A percentile compares a stretch with the other conserved stretches of the same genome.
phyloP scores from a whole-genome alignment of 805 yeast genomes.

The Hanseniaspora taiwanica region DNA sequence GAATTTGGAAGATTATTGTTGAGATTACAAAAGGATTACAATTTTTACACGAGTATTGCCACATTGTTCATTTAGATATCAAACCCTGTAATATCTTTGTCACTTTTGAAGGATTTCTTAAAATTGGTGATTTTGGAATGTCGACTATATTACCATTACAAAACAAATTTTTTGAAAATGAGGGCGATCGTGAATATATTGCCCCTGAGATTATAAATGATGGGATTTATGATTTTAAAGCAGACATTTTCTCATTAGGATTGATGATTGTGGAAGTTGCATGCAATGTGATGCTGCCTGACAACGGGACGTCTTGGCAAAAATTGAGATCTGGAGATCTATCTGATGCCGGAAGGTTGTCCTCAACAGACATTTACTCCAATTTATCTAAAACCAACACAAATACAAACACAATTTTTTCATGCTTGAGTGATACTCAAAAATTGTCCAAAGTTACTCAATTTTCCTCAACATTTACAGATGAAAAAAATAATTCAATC shows the following conservation, averaged over 20 bases:
- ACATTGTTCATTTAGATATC: conserved; percentile 74
- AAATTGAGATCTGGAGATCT: conserved; percentile 88
- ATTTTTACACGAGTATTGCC: conserved; percentile 62
- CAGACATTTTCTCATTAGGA: conserved; percentile 92
- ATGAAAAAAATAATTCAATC: no score
- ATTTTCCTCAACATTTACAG: conserved; percentile 18
- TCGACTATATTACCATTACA: conserved; percentile 72
- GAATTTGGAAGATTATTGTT: conserved; percentile 91
- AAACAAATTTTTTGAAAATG: conserved; percentile 59
- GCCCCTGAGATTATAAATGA: conserved; percentile 89
- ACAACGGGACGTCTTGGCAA: conserved; percentile 94
- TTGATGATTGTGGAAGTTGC: conserved; percentile 89
- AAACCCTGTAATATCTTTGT: conserved; percentile 93
- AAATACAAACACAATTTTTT: neutral
- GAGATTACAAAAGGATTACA: conserved; percentile 71
- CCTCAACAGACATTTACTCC: conserved; percentile 47
- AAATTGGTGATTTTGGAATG: conserved; percentile 94
- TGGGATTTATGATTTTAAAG: conserved; percentile 77
- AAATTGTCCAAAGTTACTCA: conserved; percentile 13
- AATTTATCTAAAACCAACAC: conserved; percentile 1
- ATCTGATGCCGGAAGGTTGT: conserved; percentile 82
- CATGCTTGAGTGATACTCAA: conserved; percentile 14
- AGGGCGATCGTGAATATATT: conserved; percentile 94
- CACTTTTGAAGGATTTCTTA: conserved; percentile 86
- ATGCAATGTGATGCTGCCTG: conserved; percentile 88